Conservation (phyloP, 1,139 yeast species). For the Magnusiomyces ingens region DNA sequence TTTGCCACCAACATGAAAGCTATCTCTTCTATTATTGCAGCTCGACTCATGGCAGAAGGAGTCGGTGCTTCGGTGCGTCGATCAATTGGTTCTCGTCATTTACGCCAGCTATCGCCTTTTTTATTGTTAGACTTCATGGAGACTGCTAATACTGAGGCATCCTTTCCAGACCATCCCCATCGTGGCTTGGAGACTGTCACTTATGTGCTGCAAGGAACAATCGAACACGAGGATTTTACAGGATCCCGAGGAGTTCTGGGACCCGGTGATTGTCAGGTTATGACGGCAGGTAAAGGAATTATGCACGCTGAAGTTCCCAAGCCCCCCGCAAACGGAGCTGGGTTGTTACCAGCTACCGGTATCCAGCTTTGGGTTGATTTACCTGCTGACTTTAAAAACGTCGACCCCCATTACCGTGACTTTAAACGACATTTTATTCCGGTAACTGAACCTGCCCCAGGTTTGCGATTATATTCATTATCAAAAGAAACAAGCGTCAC, state of each 20-base stretch:
- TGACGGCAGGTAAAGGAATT: slow-evolving; percentile 83
- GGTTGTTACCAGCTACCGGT: slow-evolving; percentile 41
- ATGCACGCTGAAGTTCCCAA: slow-evolving; percentile 74
- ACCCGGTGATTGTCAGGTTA: slow-evolving; percentile 77
- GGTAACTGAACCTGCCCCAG: slow-evolving; percentile 53
- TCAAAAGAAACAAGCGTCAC: slow-evolving; percentile 47
- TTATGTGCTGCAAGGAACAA: slow-evolving; percentile 55
- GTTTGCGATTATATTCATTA: slow-evolving; percentile 32
- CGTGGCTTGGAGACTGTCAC: slow-evolving; percentile 80
- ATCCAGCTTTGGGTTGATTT: slow-evolving; percentile 85
- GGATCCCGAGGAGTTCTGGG: slow-evolving; percentile 64
- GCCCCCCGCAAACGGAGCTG: neutral
- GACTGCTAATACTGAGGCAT: slow-evolving; percentile 49
- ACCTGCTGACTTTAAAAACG: slow-evolving; percentile 59
- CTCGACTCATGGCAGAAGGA: slow-evolving; percentile 73
- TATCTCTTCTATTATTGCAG: slow-evolving; percentile 50
- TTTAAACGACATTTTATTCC: slow-evolving; percentile 67
- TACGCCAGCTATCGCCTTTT: slow-evolving; percentile 70
- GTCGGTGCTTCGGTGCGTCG: slow-evolving; percentile 78
- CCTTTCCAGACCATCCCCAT: slow-evolving; percentile 81
- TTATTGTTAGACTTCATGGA: slow-evolving; percentile 70
- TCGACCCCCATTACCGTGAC: slow-evolving; percentile 70
- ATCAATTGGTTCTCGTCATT: slow-evolving; percentile 59
- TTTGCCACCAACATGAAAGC: slow-evolving; percentile 35
- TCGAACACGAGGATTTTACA: slow-evolving; percentile 86